Evolutionary conservation across 2,329 filamentous ascomycete genomes (phyloP).

Genomic region (Neoarthrinium moseri): DNA sequence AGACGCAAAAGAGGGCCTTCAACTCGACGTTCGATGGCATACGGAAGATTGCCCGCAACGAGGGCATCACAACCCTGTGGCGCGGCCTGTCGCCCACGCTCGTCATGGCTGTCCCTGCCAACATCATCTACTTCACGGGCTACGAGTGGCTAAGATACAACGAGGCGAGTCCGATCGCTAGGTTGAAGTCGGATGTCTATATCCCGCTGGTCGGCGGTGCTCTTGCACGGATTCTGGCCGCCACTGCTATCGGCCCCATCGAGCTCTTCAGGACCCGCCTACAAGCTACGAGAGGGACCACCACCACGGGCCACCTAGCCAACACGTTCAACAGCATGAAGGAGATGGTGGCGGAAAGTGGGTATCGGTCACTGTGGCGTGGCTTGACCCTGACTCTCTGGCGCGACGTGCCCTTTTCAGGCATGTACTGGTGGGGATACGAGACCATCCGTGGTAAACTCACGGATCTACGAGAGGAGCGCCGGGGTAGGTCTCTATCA

Average conservation of each 20-base stretch:
- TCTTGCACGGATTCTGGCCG: slow-evolving; percentile 75
- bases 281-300: slow-evolving; percentile 67
- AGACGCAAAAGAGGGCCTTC: slow-evolving; percentile 79
- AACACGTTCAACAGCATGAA: slow-evolving; percentile 75
- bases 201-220: slow-evolving; percentile 80
- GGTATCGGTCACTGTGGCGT: slow-evolving; percentile 83
- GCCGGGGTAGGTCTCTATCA: slow-evolving; percentile 39
- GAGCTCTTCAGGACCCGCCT: slow-evolving; percentile 93
- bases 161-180: slow-evolving; percentile 67
- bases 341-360: slow-evolving; percentile 75
- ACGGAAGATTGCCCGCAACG: slow-evolving; percentile 91
- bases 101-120: slow-evolving; percentile 89
- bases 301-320: slow-evolving; percentile 67
- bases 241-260: slow-evolving; percentile 81
- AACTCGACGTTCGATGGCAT: slow-evolving; percentile 90
- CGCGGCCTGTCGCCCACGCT: slow-evolving; percentile 91
- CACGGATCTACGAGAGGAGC: slow-evolving; percentile 63
- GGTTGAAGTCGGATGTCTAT: slow-evolving; percentile 63
- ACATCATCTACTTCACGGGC: slow-evolving; percentile 98
- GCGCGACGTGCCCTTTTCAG: slow-evolving; percentile 96
- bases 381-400: slow-evolving; percentile 89
- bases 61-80: slow-evolving; percentile 86
- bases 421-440: slow-evolving; percentile 97
- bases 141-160: slow-evolving; percentile 92
- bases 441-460: slow-evolving; percentile 75